A percentile compares a stretch with the other conserved stretches of the same genome.
These are phyloP conservation scores for Apodospora peruviana DNA, from an alignment of 495 filamentous ascomycete genomes.

Conservation along the genomic window DNA sequence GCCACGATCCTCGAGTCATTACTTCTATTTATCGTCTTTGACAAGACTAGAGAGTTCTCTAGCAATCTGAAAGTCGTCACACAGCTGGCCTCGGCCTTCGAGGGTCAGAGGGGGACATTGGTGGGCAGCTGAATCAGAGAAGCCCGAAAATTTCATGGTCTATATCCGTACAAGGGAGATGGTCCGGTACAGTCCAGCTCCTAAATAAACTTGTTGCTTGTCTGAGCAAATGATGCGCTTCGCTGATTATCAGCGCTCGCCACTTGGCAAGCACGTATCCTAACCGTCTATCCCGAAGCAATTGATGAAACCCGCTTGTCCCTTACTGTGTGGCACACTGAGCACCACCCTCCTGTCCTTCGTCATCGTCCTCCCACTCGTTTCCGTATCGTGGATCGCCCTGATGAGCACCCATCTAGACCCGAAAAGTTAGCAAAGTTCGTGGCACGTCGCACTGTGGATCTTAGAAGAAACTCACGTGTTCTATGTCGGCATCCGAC, in stretches of 20 bases:
- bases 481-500: slow-evolving; percentile 70
- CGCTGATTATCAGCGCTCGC: neutral
- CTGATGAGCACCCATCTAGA: slow-evolving; percentile 58
- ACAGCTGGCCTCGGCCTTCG: too few species aligned
- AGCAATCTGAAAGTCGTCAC: too few species aligned
- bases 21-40: too few species aligned
- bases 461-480: slow-evolving; percentile 44
- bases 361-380: slow-evolving; percentile 81
- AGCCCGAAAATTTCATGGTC: too few species aligned
- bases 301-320: neutral
- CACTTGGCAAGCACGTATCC: neutral
- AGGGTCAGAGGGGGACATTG: too few species aligned
- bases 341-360: slow-evolving; percentile 42
- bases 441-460: neutral
- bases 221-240: too few species aligned
- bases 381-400: slow-evolving; percentile 61
- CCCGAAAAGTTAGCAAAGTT: slow-evolving; percentile 11
- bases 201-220: too few species aligned
- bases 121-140: too few species aligned
- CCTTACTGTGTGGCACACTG: slow-evolving; percentile 86
- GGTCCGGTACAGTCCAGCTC: too few species aligned
- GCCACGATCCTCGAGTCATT: too few species aligned
- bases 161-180: too few species aligned
- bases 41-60: too few species aligned
- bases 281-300: neutral